Base-by-base conservation (phyloP, 192 early-diverging fungal species). In the Helicostylum pulchrum region DNA sequence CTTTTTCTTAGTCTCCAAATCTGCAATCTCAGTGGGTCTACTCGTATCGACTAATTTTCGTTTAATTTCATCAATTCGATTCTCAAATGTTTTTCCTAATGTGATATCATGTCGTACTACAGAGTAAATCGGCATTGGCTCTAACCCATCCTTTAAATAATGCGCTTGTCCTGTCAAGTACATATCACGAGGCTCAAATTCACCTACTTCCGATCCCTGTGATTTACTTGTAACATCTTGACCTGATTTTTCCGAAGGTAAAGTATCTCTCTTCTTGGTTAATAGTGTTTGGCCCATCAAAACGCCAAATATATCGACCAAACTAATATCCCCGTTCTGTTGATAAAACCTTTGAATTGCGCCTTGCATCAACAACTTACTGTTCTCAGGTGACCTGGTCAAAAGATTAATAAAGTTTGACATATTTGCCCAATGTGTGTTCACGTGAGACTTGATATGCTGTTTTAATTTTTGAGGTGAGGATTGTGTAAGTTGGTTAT, bases 51-150 rank as follows among this genome's bases (percentile, higher is more conserved):
- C 70, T 11, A 69, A 46, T 26, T 57, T 50, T 45, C 62, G 19
- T 42, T 62, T 53, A 0, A 58, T 39, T 48, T 73, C 49, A 36
- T 60, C 58, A 7, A 19, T 30, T 12, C 64, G 43, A 30, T 23
- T 51, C 15, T 64, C 53, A 14, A 15, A 2, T 26, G 51, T 45
- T 0, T 65, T 50, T 7, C 11, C 31, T 15, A 47, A 4, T 6
- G 57, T 50, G 4, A 85, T 63, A 39, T 83, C 83, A 67, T 94
- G 90, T 19, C 87, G 77, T 2, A 90, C 84, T 5, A 82, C 84
- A 1, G 87, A 88, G 63, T 94, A 91, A 42, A 94, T 89, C 3
- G 92, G 92, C 77, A 94, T 78, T 11, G 90, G 85, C 19, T 75
- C 71, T 23, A 66, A 67, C 0, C 87, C 92, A 64, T 80, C 80